Percentiles rank a stretch among this genome's conserved stretches.
These are phyloP conservation scores for Trichoderma orchidacearum DNA, from an alignment of 495 filamentous ascomycete species.

Conservation along the genomic window DNA sequence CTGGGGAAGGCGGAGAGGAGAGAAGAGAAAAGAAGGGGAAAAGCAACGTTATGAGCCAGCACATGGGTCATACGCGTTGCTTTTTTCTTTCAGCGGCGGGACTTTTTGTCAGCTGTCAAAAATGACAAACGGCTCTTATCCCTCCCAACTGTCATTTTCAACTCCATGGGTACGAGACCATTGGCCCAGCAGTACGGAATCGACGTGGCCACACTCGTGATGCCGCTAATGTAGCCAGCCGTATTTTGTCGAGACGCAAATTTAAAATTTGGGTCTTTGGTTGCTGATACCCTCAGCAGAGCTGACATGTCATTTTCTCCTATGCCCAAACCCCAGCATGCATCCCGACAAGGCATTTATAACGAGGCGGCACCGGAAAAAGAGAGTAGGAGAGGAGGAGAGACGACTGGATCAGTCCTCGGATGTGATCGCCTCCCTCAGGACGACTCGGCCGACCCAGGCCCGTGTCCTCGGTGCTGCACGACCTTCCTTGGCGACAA, in stretches of 20 bases:
- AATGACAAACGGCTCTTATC: not conserved
- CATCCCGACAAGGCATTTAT: not conserved
- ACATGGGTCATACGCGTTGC: not conserved
- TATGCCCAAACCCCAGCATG: not conserved
- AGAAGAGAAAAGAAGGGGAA: not conserved
- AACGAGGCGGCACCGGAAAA: not conserved
- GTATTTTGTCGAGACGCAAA: not conserved
- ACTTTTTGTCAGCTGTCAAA: not conserved
- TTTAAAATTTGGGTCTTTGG: not conserved
- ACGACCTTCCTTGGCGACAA: not conserved
- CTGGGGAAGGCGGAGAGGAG: not conserved
- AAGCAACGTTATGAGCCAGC: not conserved
- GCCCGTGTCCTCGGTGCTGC: not conserved
- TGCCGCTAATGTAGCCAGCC: not conserved
- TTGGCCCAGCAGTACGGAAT: not conserved
- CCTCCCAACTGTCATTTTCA: not conserved
- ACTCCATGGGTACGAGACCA: not conserved
- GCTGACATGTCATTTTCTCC: not conserved
- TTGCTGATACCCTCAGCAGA: not conserved
- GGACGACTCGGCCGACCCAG: not conserved
- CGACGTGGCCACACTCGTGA: not conserved
- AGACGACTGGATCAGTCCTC: not conserved
- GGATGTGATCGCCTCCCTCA: not conserved
- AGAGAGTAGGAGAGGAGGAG: not conserved
- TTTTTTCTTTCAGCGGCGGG: not conserved